Conservation (phyloP, 106 monocot species). For the Allium cepa region DNA sequence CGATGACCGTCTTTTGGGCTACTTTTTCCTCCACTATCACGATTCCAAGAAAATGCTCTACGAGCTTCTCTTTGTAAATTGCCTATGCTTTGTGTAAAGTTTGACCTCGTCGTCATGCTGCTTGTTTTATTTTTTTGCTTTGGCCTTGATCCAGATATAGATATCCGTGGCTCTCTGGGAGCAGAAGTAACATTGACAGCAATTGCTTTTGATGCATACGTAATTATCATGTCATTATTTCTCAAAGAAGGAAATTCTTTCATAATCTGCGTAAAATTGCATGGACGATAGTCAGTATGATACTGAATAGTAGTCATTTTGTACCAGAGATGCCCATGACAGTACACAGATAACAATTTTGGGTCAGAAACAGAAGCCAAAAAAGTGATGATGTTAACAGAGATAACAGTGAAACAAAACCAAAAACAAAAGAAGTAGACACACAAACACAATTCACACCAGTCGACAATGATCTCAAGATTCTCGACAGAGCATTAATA, state of each 20-base stretch:
- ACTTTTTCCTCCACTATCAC: slow-evolving; percentile 52
- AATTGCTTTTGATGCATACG: slow-evolving; percentile 84
- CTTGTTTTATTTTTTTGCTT: slow-evolving; percentile 61
- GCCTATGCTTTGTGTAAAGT: slow-evolving; percentile 59
- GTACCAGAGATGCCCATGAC: too few species aligned
- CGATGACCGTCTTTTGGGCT: slow-evolving; percentile 45
- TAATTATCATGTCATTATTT: slow-evolving; percentile 61
- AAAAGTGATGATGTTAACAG: not conserved
- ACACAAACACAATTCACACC: too few species aligned
- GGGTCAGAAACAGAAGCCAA: not conserved
- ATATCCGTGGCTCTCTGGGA: slow-evolving; percentile 61
- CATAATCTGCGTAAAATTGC: slow-evolving; percentile 48
- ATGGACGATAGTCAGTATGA: slow-evolving; percentile 1
- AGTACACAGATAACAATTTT: not conserved
- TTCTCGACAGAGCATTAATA: too few species aligned
- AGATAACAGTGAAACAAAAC: not conserved
- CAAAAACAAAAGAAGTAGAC: too few species aligned
- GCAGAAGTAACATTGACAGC: slow-evolving; percentile 47
- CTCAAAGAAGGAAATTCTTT: slow-evolving; percentile 89
- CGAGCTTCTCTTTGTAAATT: slow-evolving; percentile 88
- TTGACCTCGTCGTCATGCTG: slow-evolving; percentile 31
- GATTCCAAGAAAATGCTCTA: slow-evolving; percentile 86
- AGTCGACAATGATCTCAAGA: too few species aligned
- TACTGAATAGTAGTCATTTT: not conserved
- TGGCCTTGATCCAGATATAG: slow-evolving; percentile 42